Evolutionary conservation across 2,329 filamentous ascomycete species (phyloP), one percentile per base, ranked within the genome.

Genomic region (Verticillium nubilum): DNA sequence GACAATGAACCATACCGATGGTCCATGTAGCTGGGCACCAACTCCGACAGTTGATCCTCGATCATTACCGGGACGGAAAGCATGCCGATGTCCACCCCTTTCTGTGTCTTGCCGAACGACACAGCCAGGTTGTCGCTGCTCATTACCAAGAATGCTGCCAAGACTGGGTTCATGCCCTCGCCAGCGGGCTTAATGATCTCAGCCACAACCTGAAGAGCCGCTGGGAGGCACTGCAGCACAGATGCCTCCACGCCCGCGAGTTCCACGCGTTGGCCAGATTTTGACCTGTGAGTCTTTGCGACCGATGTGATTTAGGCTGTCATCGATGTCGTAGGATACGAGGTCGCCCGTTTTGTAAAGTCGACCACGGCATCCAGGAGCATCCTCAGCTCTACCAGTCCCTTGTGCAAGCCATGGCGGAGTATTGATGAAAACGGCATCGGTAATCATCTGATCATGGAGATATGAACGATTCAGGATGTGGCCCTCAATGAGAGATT

Each of bases 231-330:
- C 54, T 50, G 19, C 52, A 26, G 35, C 33, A n/a, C 4, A 17
- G 63, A 57, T 54, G 59, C 52, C 50, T 65, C 63, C 15, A 64
- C 56, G 15, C 62, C 63, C 19, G 56, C 62, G 0, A 81, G 70
- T 69, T 80, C 85, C 58, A 83, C 73, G 57, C 81, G 69, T 58
- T 77, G 84, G 52, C 86, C 85, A 19, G 10, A 86, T 68, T 64
- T 86, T 86, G 42, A 85, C 74, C 66, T 86, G 82, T 0, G 72
- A 73, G 63, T 86, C 83, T 62, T 80, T 81, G 28, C 83, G 72
- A 31, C 80, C 80, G 35, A 81, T 63, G 56, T 74, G 79, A 0
- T 68, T 62, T 9, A 81, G 67, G 17, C 60, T 63, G 4, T 75
- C 75, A 56, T 79, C 67, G 3, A 61, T 56, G 26, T 69, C 60